Percentiles rank a stretch among this genome's conserved stretches.
Evolutionary conservation across 768 basidiomycete genomes (phyloP).

Genomic region (Tephrocybe sp.): DNA sequence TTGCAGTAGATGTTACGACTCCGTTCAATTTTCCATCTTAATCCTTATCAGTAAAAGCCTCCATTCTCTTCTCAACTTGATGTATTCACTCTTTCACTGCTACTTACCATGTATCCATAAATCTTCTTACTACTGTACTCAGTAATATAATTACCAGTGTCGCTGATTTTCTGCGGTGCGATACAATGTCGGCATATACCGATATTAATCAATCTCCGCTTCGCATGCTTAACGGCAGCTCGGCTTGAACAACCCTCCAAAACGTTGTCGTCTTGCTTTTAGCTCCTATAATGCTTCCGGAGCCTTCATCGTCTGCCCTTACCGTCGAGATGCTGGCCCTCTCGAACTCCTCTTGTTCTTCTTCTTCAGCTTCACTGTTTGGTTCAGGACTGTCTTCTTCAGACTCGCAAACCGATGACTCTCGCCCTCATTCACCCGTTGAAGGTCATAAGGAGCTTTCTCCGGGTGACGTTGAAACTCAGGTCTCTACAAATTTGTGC

Average conservation of each 20-base stretch:
- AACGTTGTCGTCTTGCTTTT: neutral
- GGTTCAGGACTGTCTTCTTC: slow-evolving; percentile 11
- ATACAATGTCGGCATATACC: too few species aligned
- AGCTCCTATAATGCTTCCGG: neutral
- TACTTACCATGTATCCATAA: too few species aligned
- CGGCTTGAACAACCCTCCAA: neutral
- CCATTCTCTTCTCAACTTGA: too few species aligned
- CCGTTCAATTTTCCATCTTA: neutral
- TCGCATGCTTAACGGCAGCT: too few species aligned
- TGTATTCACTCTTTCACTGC: too few species aligned
- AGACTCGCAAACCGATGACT: slow-evolving; percentile 17
- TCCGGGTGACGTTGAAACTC: neutral
- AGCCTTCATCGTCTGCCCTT: slow-evolving; percentile 7
- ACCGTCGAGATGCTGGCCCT: slow-evolving; percentile 15
- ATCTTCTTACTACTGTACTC: too few species aligned
- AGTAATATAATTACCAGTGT: too few species aligned
- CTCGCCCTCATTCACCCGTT: slow-evolving; percentile 13
- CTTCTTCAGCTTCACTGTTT: slow-evolving; percentile 12
- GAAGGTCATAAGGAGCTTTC: neutral
- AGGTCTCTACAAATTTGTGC: neutral
- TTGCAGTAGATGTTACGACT: too few species aligned
- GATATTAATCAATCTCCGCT: too few species aligned
- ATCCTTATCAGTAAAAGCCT: too few species aligned
- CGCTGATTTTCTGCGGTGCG: too few species aligned
- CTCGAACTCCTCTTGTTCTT: slow-evolving; percentile 15